Percentiles rank a stretch among this genome's conserved stretches.
Evolutionary conservation across 768 basidiomycete species (phyloP).

Genomic region (Russula vinacea): DNA sequence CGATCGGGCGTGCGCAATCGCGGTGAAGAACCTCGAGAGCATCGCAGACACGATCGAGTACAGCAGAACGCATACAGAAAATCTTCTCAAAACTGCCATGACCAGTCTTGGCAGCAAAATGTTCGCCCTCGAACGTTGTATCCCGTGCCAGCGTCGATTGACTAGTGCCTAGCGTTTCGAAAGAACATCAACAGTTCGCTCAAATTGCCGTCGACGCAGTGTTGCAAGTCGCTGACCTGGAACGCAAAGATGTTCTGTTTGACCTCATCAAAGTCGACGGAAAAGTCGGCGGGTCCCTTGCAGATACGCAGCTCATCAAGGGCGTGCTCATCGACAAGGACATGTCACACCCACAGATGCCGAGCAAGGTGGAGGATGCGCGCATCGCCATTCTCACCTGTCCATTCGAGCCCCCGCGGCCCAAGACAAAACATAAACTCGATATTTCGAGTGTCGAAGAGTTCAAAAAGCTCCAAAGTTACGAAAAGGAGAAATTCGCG

Average conservation of each 20-base stretch:
- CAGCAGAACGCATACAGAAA: slow-evolving; percentile 74
- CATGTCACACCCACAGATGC: slow-evolving; percentile 99
- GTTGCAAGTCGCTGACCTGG: slow-evolving; percentile 88
- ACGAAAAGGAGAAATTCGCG: slow-evolving; percentile 94
- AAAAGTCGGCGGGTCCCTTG: slow-evolving; percentile 95
- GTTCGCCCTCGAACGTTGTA: slow-evolving; percentile 46
- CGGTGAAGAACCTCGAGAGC: slow-evolving; percentile 83
- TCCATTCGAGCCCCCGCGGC: slow-evolving; percentile 97
- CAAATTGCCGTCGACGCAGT: slow-evolving; percentile 98
- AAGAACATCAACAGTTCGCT: slow-evolving; percentile 92
- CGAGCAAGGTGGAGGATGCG: slow-evolving; percentile 80
- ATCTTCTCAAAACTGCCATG: slow-evolving; percentile 91
- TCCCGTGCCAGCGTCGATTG: slow-evolving; percentile 6
- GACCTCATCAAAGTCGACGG: slow-evolving; percentile 99
- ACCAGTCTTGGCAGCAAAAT: slow-evolving; percentile 98
- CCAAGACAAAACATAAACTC: slow-evolving; percentile 98
- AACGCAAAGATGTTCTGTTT: slow-evolving; percentile 92
- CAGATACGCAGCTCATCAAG: slow-evolving; percentile 91
- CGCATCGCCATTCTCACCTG: slow-evolving; percentile 96
- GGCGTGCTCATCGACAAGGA: slow-evolving; percentile 99
- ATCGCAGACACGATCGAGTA: slow-evolving; percentile 91
- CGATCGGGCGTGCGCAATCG: slow-evolving; percentile 88
- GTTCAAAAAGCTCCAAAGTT: slow-evolving; percentile 89
- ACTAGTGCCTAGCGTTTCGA: slow-evolving; percentile 71
- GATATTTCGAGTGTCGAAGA: slow-evolving; percentile 97